Evolutionary conservation across 805 yeast genomes (phyloP).

Genomic region (Kazachstania bromeliacearum): DNA sequence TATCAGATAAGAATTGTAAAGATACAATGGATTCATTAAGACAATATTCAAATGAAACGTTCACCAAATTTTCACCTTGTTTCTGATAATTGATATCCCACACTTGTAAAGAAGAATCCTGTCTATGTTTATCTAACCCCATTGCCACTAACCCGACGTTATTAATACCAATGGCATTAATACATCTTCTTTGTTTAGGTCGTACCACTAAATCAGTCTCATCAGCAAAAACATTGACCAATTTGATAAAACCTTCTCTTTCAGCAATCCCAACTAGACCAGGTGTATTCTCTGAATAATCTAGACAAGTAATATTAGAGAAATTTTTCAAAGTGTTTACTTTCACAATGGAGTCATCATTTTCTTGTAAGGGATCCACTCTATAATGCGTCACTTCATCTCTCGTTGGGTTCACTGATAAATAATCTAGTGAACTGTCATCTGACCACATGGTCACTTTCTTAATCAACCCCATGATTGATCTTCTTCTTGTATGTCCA

Average conservation of each 20-base stretch:
- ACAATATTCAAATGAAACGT: conserved; percentile 48
- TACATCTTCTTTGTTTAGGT: conserved; percentile 62
- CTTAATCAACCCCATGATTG: conserved; percentile 26
- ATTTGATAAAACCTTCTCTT: conserved; percentile 52
- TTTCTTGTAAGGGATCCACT: conserved; percentile 40
- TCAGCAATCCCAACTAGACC: conserved; percentile 72
- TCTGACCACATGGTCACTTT: conserved; percentile 27
- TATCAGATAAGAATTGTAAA: conserved; percentile 53
- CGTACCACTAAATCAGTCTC: conserved; percentile 27
- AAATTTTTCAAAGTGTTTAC: conserved; percentile 52
- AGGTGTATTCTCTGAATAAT: conserved; percentile 44
- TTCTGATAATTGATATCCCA: conserved; percentile 68
- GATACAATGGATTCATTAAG: conserved; percentile 70
- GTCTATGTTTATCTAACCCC: conserved; percentile 71
- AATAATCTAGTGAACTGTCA: conserved; percentile 26
- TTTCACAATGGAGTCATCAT: conserved; percentile 45
- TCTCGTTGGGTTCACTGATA: conserved; percentile 68
- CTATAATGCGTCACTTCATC: conserved; percentile 67
- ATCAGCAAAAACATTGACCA: conserved; percentile 45
- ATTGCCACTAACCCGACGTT: conserved; percentile 56
- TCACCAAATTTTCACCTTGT: conserved; percentile 41
- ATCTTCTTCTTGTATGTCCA: neutral
- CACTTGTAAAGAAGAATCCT: conserved; percentile 64
- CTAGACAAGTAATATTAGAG: conserved; percentile 56
- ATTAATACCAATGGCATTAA: conserved; percentile 67